Conservation (phyloP, 306 rosid genomes). For the Quercus gilva region DNA sequence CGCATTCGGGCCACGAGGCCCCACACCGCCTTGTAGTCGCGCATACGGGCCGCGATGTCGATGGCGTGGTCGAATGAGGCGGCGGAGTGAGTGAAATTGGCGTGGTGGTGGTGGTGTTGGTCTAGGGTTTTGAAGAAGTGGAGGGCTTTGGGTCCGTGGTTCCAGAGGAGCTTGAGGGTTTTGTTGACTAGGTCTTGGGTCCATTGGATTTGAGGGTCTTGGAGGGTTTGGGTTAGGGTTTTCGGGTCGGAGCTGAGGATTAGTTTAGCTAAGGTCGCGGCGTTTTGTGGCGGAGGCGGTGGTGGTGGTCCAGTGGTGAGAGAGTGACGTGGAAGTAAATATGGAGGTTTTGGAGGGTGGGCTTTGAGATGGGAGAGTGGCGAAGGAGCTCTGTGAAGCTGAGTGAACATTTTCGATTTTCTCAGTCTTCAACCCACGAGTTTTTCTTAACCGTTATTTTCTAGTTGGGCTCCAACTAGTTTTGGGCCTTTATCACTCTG, state of each 20-base stretch:
- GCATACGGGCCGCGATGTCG: constrained; percentile 79
- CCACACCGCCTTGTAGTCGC: constrained; percentile 68
- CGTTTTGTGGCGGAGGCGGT: constrained; percentile 13
- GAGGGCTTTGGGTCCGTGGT: constrained; percentile 83
- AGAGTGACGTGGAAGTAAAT: constrained; percentile 3
- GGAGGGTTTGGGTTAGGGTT: constrained; percentile 44
- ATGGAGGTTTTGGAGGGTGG: not conserved
- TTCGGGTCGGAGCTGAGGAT: constrained; percentile 52
- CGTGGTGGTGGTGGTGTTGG: constrained; percentile 39
- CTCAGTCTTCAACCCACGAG: too few species aligned
- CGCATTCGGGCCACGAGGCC: constrained; percentile 66
- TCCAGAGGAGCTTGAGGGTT: constrained; percentile 67
- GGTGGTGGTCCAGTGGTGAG: constrained; percentile 18
- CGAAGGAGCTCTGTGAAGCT: not conserved
- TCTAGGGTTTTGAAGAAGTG: constrained; percentile 64
- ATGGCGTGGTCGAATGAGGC: constrained; percentile 68
- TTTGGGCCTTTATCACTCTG: too few species aligned
- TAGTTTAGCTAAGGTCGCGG: constrained; percentile 41
- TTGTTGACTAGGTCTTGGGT: constrained; percentile 4
- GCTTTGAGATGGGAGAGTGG: not conserved
- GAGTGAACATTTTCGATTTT: not conserved
- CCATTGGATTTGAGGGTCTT: constrained; percentile 44
- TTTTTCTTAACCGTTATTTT: too few species aligned
- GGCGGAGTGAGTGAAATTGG: constrained; percentile 45
- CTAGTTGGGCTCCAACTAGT: too few species aligned